Conservation (phyloP, 192 early-diverging fungal species). For the Lobosporangium transversale region DNA sequence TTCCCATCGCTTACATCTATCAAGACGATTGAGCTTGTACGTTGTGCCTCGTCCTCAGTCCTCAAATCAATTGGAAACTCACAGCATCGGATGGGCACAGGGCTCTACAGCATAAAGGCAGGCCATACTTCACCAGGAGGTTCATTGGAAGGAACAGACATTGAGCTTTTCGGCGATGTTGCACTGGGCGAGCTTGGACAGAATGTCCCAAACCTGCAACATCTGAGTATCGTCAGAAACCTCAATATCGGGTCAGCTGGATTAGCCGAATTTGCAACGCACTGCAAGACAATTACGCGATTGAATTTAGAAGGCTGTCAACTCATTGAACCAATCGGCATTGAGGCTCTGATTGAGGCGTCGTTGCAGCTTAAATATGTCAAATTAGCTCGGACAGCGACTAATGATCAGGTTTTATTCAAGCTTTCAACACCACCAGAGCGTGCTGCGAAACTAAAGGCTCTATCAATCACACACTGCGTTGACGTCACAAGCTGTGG, state of each 20-base stretch:
- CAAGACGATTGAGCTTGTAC: slow-evolving; percentile 6
- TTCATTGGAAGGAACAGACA: too few species aligned
- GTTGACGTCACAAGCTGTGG: background rate
- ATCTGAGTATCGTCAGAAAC: background rate
- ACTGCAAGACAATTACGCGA: slow-evolving; percentile 2
- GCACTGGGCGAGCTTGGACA: background rate
- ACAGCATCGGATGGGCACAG: background rate
- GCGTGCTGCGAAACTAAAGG: background rate
- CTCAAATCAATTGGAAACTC: background rate
- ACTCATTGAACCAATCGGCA: background rate
- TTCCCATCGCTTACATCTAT: slow-evolving; percentile 9
- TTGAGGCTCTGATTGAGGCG: slow-evolving; percentile 7
- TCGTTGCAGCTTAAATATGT: background rate
- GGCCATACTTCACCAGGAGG: background rate
- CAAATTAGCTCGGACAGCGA: background rate
- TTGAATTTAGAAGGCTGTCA: slow-evolving; percentile 3
- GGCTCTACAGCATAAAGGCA: background rate
- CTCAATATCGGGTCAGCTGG: background rate
- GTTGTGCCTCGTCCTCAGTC: background rate
- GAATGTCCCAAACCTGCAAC: background rate
- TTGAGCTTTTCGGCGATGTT: slow-evolving; percentile 1
- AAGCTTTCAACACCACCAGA: background rate
- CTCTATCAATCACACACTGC: background rate
- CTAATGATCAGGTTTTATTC: background rate
- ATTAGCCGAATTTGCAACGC: background rate